Conservation (phyloP, 2,329 filamentous ascomycete species). For the Epichloe sibirici region DNA sequence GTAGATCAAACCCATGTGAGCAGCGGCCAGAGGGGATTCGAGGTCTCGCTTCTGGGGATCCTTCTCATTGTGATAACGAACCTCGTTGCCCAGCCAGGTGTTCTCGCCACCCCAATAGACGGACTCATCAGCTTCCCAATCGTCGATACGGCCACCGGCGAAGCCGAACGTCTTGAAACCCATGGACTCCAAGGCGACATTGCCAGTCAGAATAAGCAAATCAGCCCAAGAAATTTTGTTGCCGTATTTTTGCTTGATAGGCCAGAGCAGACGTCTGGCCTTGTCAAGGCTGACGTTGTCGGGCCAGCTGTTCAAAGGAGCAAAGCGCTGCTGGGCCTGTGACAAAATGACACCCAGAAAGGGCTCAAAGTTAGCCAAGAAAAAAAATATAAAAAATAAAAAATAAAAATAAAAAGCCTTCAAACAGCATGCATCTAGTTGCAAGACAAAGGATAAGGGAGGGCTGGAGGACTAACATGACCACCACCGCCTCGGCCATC, state of each 20-base stretch:
- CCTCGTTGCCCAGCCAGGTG: conserved; percentile 64
- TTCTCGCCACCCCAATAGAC: conserved; percentile 67
- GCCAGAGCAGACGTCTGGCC: conserved; percentile 67
- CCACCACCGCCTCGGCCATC: conserved; percentile 67
- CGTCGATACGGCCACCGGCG: conserved; percentile 58
- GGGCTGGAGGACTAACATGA: conserved; percentile 22
- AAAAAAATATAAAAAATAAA: too few species aligned
- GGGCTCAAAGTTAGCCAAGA: not conserved
- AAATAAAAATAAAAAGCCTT: too few species aligned
- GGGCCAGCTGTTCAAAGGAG: conserved; percentile 69
- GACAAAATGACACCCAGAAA: not conserved
- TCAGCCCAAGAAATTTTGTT: conserved; percentile 75
- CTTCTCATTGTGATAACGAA: conserved; percentile 46
- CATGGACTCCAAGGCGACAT: conserved; percentile 68
- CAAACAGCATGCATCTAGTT: too few species aligned
- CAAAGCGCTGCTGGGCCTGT: conserved; percentile 62
- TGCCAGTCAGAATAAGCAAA: conserved; percentile 57
- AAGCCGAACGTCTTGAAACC: conserved; percentile 64
- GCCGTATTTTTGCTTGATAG: conserved; percentile 76
- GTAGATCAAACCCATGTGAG: conserved; percentile 65
- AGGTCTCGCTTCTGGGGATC: conserved; percentile 50
- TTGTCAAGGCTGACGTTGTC: conserved; percentile 72
- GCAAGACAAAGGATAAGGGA: not conserved
- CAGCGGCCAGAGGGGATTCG: conserved; percentile 54
- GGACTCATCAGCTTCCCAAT: conserved; percentile 64